Evolutionary conservation across 345 rosid genomes (phyloP), one percentile per base, ranked within the genome.

Genomic region (Combretum micranthum): DNA sequence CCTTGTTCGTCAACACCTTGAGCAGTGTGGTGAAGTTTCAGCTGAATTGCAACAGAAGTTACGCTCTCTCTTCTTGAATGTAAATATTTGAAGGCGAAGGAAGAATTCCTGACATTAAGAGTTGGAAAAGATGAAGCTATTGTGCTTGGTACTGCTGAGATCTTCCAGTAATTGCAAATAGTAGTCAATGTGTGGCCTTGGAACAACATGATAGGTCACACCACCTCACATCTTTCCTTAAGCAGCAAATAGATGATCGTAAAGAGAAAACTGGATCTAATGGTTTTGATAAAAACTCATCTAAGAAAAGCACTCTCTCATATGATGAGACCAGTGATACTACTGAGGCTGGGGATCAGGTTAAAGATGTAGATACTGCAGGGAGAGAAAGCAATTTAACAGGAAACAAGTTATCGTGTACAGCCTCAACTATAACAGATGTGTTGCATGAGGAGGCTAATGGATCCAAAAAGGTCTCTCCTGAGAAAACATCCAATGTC

Each of bases 11-110:
- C 99, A 86, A 72, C 94, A 89, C 80, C 90, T 93, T 18, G 99
- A 93, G 80, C 97, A 81, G 16, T 93, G 89, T 56, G 73, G 82
- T 15, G 97, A 93, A 74, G 63, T 78, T 55, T 72, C 77, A 21
- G 73, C 71, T 60, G 99, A 93, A 61, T 66, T 85, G 67, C 97
- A 85, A 78, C 99, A 89, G 81, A 89, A 82, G 66, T 71, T 93
- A 67, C 94, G 99, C 9, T 76, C 89, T 42, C 76, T 79, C 20
- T 71, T 56, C 61, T 52, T 10, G 96, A 93, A 72, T 81, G 76
- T 90, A 89, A 77, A 78, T 83, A 66, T 60, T 69, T 83, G 20
- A 93, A 76, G 77, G 67, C 75, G 51, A 82, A 72, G 77, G 91
- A 89, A 71, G 97, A 87, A 45, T 65, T 66, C 61, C 62, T 89